Percentiles rank a stretch among this genome's conserved stretches.
Evolutionary conservation across 257 asterid genomes (phyloP).

Genomic region (Solanum bulbocastanum): DNA sequence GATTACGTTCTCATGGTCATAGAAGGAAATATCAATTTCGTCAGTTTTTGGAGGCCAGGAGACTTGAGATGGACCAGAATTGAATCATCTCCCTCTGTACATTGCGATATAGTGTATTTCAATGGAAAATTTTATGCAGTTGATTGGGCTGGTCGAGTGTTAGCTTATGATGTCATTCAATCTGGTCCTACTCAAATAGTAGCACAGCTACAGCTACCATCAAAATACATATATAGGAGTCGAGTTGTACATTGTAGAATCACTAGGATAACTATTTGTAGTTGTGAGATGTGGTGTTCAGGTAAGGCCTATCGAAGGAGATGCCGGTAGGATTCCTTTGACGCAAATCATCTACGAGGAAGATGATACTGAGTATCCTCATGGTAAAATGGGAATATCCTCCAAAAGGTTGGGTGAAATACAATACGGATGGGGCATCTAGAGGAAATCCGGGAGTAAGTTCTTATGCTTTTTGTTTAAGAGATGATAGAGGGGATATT

Average conservation of each 20-base stretch:
- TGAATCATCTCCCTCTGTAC: background rate
- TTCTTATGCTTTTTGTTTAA: too few relatives aligned
- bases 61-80: background rate
- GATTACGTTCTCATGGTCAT: background rate
- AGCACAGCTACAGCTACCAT: background rate
- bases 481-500: too few relatives aligned
- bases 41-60: background rate
- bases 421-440: too few relatives aligned
- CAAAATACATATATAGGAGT: background rate
- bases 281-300: background rate
- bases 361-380: background rate
- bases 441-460: too few relatives aligned
- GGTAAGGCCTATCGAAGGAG: too few relatives aligned
- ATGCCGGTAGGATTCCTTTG: too few relatives aligned
- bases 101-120: background rate
- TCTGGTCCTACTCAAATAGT: too few relatives aligned
- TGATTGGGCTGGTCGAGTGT: background rate
- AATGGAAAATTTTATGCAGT: background rate
- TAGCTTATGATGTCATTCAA: too few relatives aligned
- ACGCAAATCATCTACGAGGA: too few relatives aligned
- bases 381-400: too few relatives aligned
- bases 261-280: background rate
- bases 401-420: too few relatives aligned
- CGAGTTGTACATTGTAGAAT: background rate
- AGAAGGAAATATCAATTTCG: background rate